These are phyloP conservation scores for Lentithecium fluviatile DNA, from an alignment of 495 filamentous ascomycete species.

Conservation along the genomic window DNA sequence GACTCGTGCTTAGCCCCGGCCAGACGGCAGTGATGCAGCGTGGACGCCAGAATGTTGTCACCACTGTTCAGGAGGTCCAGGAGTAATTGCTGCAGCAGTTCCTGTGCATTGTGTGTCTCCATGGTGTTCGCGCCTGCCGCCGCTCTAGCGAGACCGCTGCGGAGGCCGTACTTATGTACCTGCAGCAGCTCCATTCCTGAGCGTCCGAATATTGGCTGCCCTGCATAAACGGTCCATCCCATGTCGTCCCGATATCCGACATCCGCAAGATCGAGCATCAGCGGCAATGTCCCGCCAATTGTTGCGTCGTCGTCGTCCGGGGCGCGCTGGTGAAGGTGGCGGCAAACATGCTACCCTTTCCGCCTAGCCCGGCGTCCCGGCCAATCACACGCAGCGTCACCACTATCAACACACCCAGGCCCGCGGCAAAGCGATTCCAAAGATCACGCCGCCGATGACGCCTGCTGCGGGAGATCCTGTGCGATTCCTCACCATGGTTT, in stretches of 20 bases:
- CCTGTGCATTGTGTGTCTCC: background rate
- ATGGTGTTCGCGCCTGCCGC: background rate
- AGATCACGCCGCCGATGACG: no score
- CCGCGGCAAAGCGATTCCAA: no score
- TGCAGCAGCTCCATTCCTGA: conserved; percentile 16
- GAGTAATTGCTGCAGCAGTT: no score
- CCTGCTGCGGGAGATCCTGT: no score
- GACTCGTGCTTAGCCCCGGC: background rate
- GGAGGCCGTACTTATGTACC: conserved; percentile 19
- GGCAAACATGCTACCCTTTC: conserved; percentile 6
- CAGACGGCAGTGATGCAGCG: background rate
- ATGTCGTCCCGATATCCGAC: background rate
- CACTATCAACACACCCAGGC: background rate
- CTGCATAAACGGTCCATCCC: conserved; percentile 7
- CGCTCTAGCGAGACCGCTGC: background rate
- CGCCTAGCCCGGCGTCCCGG: background rate
- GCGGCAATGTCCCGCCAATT: background rate
- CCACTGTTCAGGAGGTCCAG: no score
- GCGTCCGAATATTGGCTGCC: background rate
- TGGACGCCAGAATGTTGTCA: background rate
- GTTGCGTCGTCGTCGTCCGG: background rate
- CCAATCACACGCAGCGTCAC: conserved; percentile 4
- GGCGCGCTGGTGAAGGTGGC: background rate
- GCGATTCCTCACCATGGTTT: no score
- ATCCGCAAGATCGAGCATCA: background rate